Percentiles rank a stretch among this genome's conserved stretches.
Evolutionary conservation across 2,329 filamentous ascomycete genomes (phyloP).

Genomic region (Dryadomyces sulphureus): DNA sequence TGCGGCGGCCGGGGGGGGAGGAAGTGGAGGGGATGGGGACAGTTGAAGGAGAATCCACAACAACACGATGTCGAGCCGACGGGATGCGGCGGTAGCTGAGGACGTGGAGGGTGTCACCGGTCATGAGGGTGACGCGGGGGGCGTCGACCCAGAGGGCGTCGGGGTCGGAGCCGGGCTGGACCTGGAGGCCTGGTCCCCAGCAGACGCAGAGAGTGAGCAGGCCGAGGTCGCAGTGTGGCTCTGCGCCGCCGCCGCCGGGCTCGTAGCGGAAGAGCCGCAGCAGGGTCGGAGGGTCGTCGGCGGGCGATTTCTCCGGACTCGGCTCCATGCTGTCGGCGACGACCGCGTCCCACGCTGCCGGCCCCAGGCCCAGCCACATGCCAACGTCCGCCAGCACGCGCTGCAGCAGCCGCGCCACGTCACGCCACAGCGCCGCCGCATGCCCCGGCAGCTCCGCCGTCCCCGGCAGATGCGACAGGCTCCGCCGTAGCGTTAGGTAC

Average conservation of each 20-base stretch:
- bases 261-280: slow-evolving; percentile 13
- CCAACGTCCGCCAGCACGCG: slow-evolving; percentile 12
- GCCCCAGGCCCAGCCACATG: slow-evolving; percentile 6
- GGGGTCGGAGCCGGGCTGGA: background rate
- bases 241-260: slow-evolving; percentile 11
- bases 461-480: slow-evolving; percentile 8
- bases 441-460: background rate
- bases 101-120: slow-evolving; percentile 10
- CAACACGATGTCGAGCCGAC: slow-evolving; percentile 11
- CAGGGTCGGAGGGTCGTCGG: slow-evolving; percentile 12
- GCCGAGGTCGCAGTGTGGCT: slow-evolving; percentile 12
- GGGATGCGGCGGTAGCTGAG: slow-evolving; percentile 9
- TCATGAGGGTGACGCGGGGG: slow-evolving; percentile 10
- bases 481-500: slow-evolving; percentile 11
- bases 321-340: slow-evolving; percentile 9
- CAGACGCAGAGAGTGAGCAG: slow-evolving; percentile 12
- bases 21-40: background rate
- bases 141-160: slow-evolving; percentile 8
- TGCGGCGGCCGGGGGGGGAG: slow-evolving; percentile 4
- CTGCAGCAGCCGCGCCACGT: slow-evolving; percentile 11
- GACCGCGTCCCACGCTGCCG: slow-evolving; percentile 8
- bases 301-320: background rate
- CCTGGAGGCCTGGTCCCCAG: slow-evolving; percentile 12
- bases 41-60: slow-evolving; percentile 1
- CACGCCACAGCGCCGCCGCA: slow-evolving; percentile 9